Evolutionary conservation across 495 filamentous ascomycete species (phyloP), one percentile per base, ranked within the genome.

Genomic region (Xylaria venustula): DNA sequence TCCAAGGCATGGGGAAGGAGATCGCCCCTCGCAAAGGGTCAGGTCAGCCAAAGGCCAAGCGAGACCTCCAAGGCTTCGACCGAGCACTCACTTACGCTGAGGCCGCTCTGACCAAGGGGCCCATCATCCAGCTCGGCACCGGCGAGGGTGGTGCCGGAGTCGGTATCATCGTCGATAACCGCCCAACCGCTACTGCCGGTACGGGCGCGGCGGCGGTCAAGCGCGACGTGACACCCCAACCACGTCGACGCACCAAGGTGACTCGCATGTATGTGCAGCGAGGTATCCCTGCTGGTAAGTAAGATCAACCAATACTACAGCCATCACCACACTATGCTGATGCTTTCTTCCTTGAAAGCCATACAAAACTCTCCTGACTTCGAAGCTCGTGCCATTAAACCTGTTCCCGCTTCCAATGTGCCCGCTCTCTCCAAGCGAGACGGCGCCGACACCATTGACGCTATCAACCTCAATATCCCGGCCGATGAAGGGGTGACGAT

Each of bases 1-100:
- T 80, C 36, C 79, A 81, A 62, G 79, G 78, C 48, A 73, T 81
- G 69, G 78, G 78, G 48, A 81, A 81, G 67, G 75, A 79, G 58
- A 80, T 81, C 59, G 73, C 75, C 50, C 77, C 78, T 17, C 76
- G 77, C 22, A 64, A 62, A 9, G 67, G 67, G 30, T n/a, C 51
- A 14, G 63, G 63, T 22, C 32, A 63, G 1, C 51, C 61, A 36
- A 66, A 67, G 54, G 63, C 51, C 12, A 77, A 76, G 66, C 69
- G 78, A 48, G 77, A 81, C 49, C 71, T 80, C 5, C 65, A 72
- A 25, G 78, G 79, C 40, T 81, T 81, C 54, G 76, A 81, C 66
- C 74, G 77, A 5, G 79, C 79, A 1, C 73, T 81, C 23, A 76
- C 69, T 17, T 81, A 65, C 59, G 77, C 78, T 49, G 73, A 79